These are phyloP conservation scores for Hypoxylon sp. DNA, from an alignment of 2,329 filamentous ascomycete species.

Conservation along the genomic window DNA sequence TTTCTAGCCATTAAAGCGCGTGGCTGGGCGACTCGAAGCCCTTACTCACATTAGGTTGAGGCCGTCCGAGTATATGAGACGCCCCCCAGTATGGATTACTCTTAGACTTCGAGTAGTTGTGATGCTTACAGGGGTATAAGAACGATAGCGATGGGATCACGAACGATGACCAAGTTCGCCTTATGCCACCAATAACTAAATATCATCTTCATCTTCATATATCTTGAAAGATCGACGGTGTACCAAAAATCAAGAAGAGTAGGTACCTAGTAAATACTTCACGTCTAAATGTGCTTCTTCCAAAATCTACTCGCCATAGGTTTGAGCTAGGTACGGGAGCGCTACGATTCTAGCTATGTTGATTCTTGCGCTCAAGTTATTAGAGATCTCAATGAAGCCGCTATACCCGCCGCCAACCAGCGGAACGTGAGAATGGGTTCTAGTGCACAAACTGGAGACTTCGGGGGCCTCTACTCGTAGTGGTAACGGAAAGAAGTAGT, in stretches of 20 bases:
- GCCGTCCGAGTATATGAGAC: background rate
- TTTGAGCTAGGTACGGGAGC: constrained; percentile 6
- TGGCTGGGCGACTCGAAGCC: background rate
- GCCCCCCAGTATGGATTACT: background rate
- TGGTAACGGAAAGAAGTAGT: background rate
- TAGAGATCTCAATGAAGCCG: constrained; percentile 37
- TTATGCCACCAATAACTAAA: background rate
- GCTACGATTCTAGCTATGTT: background rate
- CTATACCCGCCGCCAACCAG: constrained; percentile 14
- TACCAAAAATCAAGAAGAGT: constrained; percentile 15
- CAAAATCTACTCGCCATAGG: constrained; percentile 33
- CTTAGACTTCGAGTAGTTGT: background rate
- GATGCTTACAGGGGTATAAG: background rate
- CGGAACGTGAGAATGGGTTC: constrained; percentile 13
- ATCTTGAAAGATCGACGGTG: background rate
- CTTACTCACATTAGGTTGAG: constrained; percentile 6
- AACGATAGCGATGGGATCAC: background rate
- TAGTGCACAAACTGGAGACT: background rate
- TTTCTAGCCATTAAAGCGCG: background rate
- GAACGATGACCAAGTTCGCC: background rate
- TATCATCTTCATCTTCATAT: background rate
- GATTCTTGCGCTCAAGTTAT: constrained; percentile 41
- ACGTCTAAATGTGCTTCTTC: constrained; percentile 28
- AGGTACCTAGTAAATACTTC: constrained; percentile 4
- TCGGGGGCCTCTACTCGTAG: background rate